Evolutionary conservation across 257 asterid species (phyloP).

Genomic region (Capsicum chinense): DNA sequence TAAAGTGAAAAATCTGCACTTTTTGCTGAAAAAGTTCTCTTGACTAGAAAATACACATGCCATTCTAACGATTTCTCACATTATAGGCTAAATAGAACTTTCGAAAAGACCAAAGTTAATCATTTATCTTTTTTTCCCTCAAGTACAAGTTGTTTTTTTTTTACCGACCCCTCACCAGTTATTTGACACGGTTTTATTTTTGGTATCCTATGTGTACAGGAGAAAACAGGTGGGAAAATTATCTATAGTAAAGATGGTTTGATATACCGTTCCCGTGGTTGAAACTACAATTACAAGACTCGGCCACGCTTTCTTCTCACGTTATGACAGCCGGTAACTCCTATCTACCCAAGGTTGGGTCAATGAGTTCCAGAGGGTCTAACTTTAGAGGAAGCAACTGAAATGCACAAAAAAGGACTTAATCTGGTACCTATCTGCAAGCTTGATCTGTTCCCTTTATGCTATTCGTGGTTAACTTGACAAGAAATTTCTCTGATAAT

Average conservation of each 20-base stretch:
- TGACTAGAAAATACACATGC: neutral
- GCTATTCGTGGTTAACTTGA: neutral
- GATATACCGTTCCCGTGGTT: conserved; percentile 82
- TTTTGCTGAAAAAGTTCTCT: conserved; percentile 1
- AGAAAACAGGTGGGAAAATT: conserved; percentile 87
- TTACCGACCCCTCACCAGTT: neutral
- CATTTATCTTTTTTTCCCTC: conserved; percentile 2
- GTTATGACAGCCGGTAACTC: conserved; percentile 91
- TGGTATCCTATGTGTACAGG: conserved; percentile 45
- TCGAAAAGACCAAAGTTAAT: neutral
- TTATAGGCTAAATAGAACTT: neutral
- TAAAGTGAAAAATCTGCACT: conserved; percentile 1
- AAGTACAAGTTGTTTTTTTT: neutral
- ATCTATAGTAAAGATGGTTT: conserved; percentile 76
- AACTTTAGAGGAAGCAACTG: conserved; percentile 78
- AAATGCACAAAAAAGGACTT: conserved; percentile 75
- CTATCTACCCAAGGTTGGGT: conserved; percentile 87
- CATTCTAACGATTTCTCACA: neutral
- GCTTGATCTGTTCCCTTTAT: conserved; percentile 60
- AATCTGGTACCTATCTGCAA: conserved; percentile 76
- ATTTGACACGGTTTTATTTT: conserved; percentile 21
- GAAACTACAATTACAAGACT: conserved; percentile 78
- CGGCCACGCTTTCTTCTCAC: conserved; percentile 85
- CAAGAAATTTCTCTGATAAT: conserved; percentile 31
- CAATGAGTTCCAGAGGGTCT: conserved; percentile 75